Evolutionary conservation across 345 rosid genomes (phyloP).

Genomic region (rapeseed (Brassica napus)): Da-Ae NC_063440.1:21559501-21560000

Average conservation of each 20-base stretch:
- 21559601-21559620: constrained; percentile 2
- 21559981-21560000: too few species aligned
- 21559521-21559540: not conserved
- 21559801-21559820: not conserved
- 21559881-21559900: not conserved
- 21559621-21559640: constrained; percentile 18
- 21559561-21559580: not conserved
- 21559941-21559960: too few species aligned
- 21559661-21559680: constrained; percentile 16
- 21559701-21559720: constrained; percentile 23
- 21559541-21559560: not conserved
- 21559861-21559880: not conserved
- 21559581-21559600: not conserved
- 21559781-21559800: not conserved
- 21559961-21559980: too few species aligned
- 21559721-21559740: constrained; percentile 1
- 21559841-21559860: not conserved
- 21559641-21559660: constrained; percentile 7
- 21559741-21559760: not conserved
- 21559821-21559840: not conserved
- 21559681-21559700: not conserved
- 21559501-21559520: not conserved
- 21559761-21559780: not conserved
- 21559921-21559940: not conserved
- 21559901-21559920: not conserved